phyloP scores from a whole-genome alignment of 208 protist species.

The Leishmania lainsoni region DNA sequence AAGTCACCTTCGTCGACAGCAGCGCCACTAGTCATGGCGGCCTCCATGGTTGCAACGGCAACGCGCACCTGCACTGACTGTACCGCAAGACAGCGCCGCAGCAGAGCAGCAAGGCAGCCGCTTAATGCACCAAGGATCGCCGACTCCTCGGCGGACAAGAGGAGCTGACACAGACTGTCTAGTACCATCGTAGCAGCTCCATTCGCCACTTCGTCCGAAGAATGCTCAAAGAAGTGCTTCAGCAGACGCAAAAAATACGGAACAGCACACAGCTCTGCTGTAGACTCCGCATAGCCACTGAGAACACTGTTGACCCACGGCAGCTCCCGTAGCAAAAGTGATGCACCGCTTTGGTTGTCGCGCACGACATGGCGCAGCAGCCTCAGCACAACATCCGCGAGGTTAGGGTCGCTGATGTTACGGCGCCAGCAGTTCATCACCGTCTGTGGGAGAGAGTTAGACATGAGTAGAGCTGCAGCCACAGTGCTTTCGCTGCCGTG shows the following conservation, averaged over 20 bases:
- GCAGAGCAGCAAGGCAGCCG: conserved; percentile 52
- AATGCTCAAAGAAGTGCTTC: conserved; percentile 23
- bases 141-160: conserved; percentile 61
- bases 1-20: not conserved
- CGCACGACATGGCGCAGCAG: conserved; percentile 40
- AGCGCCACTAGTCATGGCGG: not conserved
- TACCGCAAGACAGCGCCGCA: conserved; percentile 47
- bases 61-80: conserved; percentile 32
- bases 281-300: conserved; percentile 28
- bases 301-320: conserved; percentile 30
- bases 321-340: conserved; percentile 30
- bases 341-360: conserved; percentile 2
- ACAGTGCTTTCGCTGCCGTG: not conserved
- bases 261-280: conserved; percentile 33
- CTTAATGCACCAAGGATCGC: conserved; percentile 46
- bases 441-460: conserved; percentile 10
- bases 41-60: conserved; percentile 21
- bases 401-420: conserved; percentile 67
- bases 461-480: not conserved
- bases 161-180: conserved; percentile 42
- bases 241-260: conserved; percentile 31
- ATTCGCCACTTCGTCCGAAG: conserved; percentile 26
- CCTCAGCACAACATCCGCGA: conserved; percentile 49
- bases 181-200: conserved; percentile 33
- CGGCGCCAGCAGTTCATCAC: conserved; percentile 62